Evolutionary conservation across 306 rosid genomes (phyloP).

Genomic region (Vigna angularis): DNA sequence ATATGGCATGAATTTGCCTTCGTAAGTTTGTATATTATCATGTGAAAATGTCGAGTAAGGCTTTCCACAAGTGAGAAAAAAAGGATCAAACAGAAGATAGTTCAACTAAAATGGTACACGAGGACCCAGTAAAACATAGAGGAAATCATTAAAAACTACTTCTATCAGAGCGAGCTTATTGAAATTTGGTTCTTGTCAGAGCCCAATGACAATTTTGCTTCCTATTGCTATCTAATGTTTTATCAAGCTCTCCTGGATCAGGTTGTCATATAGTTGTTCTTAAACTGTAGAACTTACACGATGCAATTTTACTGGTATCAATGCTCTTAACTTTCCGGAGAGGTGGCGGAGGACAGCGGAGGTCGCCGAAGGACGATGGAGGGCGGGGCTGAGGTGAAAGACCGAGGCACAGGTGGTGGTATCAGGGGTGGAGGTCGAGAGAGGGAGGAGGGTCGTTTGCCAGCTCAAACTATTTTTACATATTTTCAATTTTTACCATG

Average conservation of each 20-base stretch:
- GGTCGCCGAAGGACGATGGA: too few species aligned
- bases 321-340: too few species aligned
- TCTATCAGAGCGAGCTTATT: neutral
- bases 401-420: too few species aligned
- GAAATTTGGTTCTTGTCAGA: neutral
- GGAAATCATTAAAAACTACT: neutral
- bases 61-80: neutral
- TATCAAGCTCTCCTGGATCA: neutral
- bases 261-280: neutral
- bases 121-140: neutral
- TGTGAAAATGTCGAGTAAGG: neutral
- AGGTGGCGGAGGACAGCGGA: too few species aligned
- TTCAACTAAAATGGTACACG: neutral
- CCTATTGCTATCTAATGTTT: neutral
- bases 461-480: too few species aligned
- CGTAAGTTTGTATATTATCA: neutral
- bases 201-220: neutral
- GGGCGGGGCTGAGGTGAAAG: too few species aligned
- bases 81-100: neutral
- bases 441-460: too few species aligned
- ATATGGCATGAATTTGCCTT: neutral
- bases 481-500: too few species aligned
- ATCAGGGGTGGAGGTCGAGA: too few species aligned
- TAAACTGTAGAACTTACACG: neutral
- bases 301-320: slow-evolving; percentile 6